Base-by-base conservation (phyloP, 352 stramenopile species). In the Globisporangium spiculum region DNA sequence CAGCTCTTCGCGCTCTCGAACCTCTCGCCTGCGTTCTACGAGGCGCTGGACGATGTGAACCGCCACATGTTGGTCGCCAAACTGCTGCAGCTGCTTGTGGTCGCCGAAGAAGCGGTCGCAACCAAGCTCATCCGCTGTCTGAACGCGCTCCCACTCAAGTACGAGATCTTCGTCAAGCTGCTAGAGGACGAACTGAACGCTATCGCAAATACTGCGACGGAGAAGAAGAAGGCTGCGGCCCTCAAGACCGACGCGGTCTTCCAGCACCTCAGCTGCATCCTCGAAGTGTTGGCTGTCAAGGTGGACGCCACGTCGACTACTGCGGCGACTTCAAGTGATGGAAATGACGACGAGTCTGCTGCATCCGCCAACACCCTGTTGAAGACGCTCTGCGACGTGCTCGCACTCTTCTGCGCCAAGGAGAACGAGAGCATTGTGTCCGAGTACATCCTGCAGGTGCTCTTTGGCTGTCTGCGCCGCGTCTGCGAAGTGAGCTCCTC, bases 361-460 rank as follows among this genome's bases (percentile, higher is more conserved):
- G 68, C 73, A 22, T 78, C 44, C 55, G 79, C 81, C 16, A 56
- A 68, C 20, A 46, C 65, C 10, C 74, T 95, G 32, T 68, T 94
- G 6, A 81, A 79, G 46, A 77, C 78, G 53, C 66, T 96, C 12
- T 78, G 78, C 10, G 67, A 89, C 26, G 84, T 91, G 26, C 67
- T 96, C 9, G 69, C 71, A 26, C 66, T 91, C 30, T 86, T 93
- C 5, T 92, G 83, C 59, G 71, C 75, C 6, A 65, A 77, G 8
- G 77, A 83, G 27, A 69, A 90, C 60, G 75, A 86, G 30, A 79
- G 69, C n/a, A 66, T 69, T 20, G 81, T 91, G 7, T 91, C 86
- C 1, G 83, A 94, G 66, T 94, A 94, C 72, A 77, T 92, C n/a
- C 63, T 93, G 20, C 87, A 94, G 69, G 78, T 94, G 18, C 68